Evolutionary conservation across 2,329 filamentous ascomycete species (phyloP).

Genomic region (Cladosporium velox): DNA sequence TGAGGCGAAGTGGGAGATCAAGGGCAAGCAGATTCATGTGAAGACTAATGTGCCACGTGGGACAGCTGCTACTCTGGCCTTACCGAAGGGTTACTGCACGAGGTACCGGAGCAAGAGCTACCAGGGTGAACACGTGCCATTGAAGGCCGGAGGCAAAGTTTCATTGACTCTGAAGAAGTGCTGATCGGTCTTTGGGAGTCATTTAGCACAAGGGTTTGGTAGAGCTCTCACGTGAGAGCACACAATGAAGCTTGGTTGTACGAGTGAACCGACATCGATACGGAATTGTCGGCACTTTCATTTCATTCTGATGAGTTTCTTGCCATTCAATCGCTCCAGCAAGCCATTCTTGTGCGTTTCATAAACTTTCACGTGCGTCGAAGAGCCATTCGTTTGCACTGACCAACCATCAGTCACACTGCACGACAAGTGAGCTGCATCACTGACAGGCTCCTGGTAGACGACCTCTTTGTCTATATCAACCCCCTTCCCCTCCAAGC

Average conservation of each 20-base stretch:
- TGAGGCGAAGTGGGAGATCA: conserved; percentile 29
- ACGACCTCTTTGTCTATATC: not conserved
- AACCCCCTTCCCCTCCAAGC: not conserved
- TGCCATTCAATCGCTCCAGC: not conserved
- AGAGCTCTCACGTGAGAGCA: not conserved
- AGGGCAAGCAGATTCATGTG: not conserved
- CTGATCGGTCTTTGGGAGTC: not conserved
- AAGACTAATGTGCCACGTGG: conserved; percentile 10
- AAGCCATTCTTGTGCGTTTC: not conserved
- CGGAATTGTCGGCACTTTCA: not conserved
- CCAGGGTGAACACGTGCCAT: not conserved
- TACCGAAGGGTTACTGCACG: conserved; percentile 13
- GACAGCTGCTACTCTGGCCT: not conserved
- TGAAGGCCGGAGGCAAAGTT: conserved; percentile 1
- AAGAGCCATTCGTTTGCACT: not conserved
- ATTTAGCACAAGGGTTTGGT: not conserved
- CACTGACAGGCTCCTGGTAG: not conserved
- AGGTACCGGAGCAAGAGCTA: conserved; percentile 10
- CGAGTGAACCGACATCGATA: not conserved
- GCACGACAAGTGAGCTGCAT: not conserved
- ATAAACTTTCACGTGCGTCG: not conserved
- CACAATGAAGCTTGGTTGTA: not conserved
- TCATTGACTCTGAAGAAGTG: not conserved
- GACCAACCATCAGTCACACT: not conserved
- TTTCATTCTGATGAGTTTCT: not conserved